phyloP scores from a whole-genome alignment of 1,284 basidiomycete species.

The Vanrija sp. region DNA sequence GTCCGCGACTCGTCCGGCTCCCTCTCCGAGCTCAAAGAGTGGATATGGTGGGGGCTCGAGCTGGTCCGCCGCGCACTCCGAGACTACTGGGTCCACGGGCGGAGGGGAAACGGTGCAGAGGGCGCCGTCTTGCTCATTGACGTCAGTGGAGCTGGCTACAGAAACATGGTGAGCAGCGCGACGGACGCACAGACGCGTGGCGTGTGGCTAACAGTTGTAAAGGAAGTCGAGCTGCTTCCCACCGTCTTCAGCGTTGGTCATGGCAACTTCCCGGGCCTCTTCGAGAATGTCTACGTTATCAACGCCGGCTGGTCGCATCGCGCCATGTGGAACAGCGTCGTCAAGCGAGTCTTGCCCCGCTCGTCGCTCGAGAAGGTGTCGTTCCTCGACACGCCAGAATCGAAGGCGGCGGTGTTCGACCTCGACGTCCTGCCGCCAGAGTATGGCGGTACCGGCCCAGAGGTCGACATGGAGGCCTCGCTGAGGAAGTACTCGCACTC shows the following conservation, averaged over 20 bases:
- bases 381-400: conserved; percentile 38
- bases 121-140: conserved; percentile 44
- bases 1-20: conserved; percentile 32
- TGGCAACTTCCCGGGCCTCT: conserved; percentile 46
- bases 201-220: conserved; percentile 2
- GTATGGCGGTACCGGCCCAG: conserved; percentile 28
- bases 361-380: conserved; percentile 51
- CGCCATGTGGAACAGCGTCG: conserved; percentile 51
- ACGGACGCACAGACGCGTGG: neutral
- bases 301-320: conserved; percentile 54
- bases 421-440: conserved; percentile 32
- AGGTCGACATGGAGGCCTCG: conserved; percentile 23
- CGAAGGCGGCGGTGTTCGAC: conserved; percentile 34
- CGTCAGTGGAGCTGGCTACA: conserved; percentile 42
- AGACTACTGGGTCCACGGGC: conserved; percentile 34
- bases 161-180: conserved; percentile 44
- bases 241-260: conserved; percentile 41
- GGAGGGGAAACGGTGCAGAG: conserved; percentile 28
- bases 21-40: conserved; percentile 40
- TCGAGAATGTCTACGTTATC: conserved; percentile 49
- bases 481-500: conserved; percentile 25
- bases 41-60: conserved; percentile 45
- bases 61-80: conserved; percentile 30
- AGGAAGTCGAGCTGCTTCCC: conserved; percentile 48
- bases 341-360: conserved; percentile 51